phyloP scores from a whole-genome alignment of 2,329 filamentous ascomycete species.

The Cordyceps farinosa region DNA sequence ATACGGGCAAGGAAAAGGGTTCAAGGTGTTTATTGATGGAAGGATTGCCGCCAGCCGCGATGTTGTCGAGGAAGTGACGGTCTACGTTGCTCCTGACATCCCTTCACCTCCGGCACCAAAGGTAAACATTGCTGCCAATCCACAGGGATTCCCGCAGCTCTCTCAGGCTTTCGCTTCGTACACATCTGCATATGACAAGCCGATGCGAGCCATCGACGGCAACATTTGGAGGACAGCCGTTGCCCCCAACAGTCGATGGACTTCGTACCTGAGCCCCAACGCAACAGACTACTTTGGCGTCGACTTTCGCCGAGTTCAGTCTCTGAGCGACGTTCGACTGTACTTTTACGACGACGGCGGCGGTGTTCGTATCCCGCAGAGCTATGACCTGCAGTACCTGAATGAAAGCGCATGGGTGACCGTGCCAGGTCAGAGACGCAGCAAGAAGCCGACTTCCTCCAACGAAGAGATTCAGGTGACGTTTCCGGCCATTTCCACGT shows the following conservation, averaged over 20 bases:
- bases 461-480: slow-evolving; percentile 29
- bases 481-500: slow-evolving; percentile 26
- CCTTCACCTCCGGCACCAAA: not conserved
- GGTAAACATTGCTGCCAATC: slow-evolving; percentile 43
- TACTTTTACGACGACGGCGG: slow-evolving; percentile 32
- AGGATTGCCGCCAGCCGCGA: slow-evolving; percentile 18
- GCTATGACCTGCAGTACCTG: slow-evolving; percentile 21
- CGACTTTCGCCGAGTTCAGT: slow-evolving; percentile 23
- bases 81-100: slow-evolving; percentile 21
- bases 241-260: slow-evolving; percentile 38
- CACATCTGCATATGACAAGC: slow-evolving; percentile 31
- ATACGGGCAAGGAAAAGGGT: slow-evolving; percentile 34
- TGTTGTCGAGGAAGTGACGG: slow-evolving; percentile 21
- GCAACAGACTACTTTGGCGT: slow-evolving; percentile 27
- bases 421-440: slow-evolving; percentile 3
- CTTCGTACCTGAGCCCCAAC: slow-evolving; percentile 33
- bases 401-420: slow-evolving; percentile 12
- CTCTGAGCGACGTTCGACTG: slow-evolving; percentile 32
- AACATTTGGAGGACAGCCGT: slow-evolving; percentile 38
- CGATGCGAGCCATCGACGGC: slow-evolving; percentile 40
- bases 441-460: slow-evolving; percentile 18
- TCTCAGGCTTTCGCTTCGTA: slow-evolving; percentile 32
- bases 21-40: slow-evolving; percentile 38
- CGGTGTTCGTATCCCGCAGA: slow-evolving; percentile 26
- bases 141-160: slow-evolving; percentile 28